Percentiles rank a stretch among this genome's conserved stretches.
Evolutionary conservation across 2,329 filamentous ascomycete genomes (phyloP).

Genomic region (Venturia pyrina): DNA sequence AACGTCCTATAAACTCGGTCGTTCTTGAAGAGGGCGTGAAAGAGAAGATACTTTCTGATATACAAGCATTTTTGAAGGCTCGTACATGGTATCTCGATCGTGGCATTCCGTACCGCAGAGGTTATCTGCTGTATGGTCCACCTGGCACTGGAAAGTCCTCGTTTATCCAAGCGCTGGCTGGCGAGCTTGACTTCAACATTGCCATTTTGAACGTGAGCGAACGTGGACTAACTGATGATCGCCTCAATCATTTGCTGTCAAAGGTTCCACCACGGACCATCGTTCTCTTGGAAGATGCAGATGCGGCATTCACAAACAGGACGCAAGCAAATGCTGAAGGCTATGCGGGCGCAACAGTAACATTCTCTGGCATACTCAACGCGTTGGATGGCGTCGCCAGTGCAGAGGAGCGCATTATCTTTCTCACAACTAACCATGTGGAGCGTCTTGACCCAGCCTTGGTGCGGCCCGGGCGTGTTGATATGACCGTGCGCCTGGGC

Average conservation of each 20-base stretch:
- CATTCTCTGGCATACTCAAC: conserved; percentile 77
- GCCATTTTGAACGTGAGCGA: conserved; percentile 88
- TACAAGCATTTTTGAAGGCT: conserved; percentile 69
- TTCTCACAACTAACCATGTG: conserved; percentile 90
- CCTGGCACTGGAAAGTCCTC: conserved; percentile 90
- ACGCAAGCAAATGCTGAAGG: conserved; percentile 69
- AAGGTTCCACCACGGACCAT: conserved; percentile 76
- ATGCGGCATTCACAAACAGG: conserved; percentile 80
- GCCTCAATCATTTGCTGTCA: conserved; percentile 74
- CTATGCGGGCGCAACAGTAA: conserved; percentile 79
- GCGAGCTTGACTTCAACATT: conserved; percentile 85
- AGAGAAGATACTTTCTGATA: conserved; percentile 68
- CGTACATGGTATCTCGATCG: conserved; percentile 86
- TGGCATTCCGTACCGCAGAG: conserved; percentile 86
- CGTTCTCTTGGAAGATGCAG: conserved; percentile 78
- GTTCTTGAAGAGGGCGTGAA: conserved; percentile 76
- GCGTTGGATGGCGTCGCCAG: conserved; percentile 78
- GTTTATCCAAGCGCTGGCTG: conserved; percentile 90
- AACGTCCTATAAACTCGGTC: conserved; percentile 80
- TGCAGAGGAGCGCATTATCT: conserved; percentile 85
- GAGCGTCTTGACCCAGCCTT: conserved; percentile 82
- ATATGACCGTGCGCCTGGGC: conserved; percentile 84
- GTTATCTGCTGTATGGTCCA: conserved; percentile 81
- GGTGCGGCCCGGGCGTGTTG: conserved; percentile 82
- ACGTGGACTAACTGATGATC: conserved; percentile 79